These are phyloP conservation scores for Fraxinus quadrangulata DNA, from an alignment of 257 asterid genomes.

Conservation along the genomic window DNA sequence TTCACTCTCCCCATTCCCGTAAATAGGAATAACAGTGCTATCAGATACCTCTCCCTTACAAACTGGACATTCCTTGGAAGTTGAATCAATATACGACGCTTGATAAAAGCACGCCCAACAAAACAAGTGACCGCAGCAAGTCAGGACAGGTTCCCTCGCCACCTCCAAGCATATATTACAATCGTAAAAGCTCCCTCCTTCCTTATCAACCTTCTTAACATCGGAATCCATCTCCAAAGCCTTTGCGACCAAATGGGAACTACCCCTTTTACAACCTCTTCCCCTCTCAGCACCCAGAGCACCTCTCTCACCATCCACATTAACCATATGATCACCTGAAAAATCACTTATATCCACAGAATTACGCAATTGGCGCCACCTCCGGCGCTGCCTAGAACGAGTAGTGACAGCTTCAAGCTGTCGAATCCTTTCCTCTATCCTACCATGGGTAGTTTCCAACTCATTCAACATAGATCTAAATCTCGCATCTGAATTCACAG, in stretches of 20 bases:
- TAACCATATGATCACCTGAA: slow-evolving; percentile 25
- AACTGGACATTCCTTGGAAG: slow-evolving; percentile 54
- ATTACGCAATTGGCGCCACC: slow-evolving; percentile 54
- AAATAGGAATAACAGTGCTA: slow-evolving; percentile 43
- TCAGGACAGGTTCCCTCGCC: slow-evolving; percentile 54
- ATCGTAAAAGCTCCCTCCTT: slow-evolving; percentile 46
- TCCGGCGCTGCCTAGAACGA: slow-evolving; percentile 71
- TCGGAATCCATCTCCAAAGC: slow-evolving; percentile 65
- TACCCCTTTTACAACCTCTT: slow-evolving; percentile 66
- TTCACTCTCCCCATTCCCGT: slow-evolving; percentile 44
- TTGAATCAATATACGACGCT: slow-evolving; percentile 46
- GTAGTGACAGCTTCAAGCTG: slow-evolving; percentile 79
- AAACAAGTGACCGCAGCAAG: slow-evolving; percentile 59
- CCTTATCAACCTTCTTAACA: slow-evolving; percentile 49
- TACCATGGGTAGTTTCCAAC: slow-evolving; percentile 54
- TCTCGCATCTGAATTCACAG: slow-evolving; percentile 45
- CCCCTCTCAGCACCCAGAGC: slow-evolving; percentile 42
- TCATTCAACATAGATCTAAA: slow-evolving; percentile 55
- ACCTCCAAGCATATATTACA: slow-evolving; percentile 48
- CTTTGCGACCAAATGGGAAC: slow-evolving; percentile 77
- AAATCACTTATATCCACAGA: slow-evolving; percentile 30
- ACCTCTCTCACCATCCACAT: slow-evolving; percentile 33
- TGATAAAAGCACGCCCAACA: slow-evolving; percentile 65
- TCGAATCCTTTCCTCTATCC: slow-evolving; percentile 75
- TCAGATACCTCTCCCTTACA: slow-evolving; percentile 62